These are phyloP conservation scores for Brassica rapa DNA, from an alignment of 345 rosid species.

Conservation along the genomic window DNA sequence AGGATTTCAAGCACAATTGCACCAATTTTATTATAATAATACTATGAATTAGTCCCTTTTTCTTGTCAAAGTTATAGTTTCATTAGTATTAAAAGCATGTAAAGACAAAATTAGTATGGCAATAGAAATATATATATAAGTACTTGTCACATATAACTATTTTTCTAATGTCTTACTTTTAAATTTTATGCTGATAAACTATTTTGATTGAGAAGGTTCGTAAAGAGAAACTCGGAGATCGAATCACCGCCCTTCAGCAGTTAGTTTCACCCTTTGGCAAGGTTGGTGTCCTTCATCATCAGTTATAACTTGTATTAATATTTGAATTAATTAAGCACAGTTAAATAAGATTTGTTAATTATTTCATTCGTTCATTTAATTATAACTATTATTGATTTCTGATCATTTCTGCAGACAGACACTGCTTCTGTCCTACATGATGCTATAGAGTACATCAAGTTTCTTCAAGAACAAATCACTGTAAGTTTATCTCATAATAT, in stretches of 20 bases:
- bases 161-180: not conserved
- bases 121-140: not conserved
- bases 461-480: slow-evolving; percentile 74
- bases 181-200: not conserved
- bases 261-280: slow-evolving; percentile 97
- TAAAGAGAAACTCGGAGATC: slow-evolving; percentile 96
- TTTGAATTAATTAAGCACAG: not conserved
- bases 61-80: not conserved
- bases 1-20: not conserved
- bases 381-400: not conserved
- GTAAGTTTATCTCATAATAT: slow-evolving; percentile 44
- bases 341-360: not conserved
- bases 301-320: not conserved
- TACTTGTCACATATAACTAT: not conserved
- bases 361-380: not conserved
- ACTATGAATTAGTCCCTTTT: not conserved
- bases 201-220: slow-evolving; percentile 54
- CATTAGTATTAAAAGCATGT: not conserved
- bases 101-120: not conserved
- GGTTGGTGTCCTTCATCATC: slow-evolving; percentile 46
- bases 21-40: not conserved
- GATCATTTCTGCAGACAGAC: slow-evolving; percentile 67
- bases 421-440: slow-evolving; percentile 97
- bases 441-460: slow-evolving; percentile 79
- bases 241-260: slow-evolving; percentile 94